Base-by-base conservation (phyloP, 2,329 filamentous ascomycete genomes). In the Myrmaecium sp. region DNA sequence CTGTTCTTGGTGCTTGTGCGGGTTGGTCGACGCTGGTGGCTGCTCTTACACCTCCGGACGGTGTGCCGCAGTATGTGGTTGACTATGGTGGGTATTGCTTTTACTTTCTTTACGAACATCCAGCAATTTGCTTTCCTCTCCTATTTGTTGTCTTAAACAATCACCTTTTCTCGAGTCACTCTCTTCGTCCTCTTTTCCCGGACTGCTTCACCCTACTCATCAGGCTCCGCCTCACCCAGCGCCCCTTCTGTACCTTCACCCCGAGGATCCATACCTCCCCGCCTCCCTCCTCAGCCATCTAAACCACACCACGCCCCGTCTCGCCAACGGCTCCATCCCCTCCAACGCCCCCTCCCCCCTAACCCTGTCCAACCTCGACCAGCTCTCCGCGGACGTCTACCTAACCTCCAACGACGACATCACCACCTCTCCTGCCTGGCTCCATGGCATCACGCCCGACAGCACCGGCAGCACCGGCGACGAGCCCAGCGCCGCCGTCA, bases 381-480 rank as follows among this genome's bases (percentile, higher is more conserved):
- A 43, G n/a, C 47, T 62, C 14, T 53, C 55, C 34, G 31, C 24
- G 14, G 31, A 44, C 11, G 49, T 58, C n/a, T 61, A 52, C 32
- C 47, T 62, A 5, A 60, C 58, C 0, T 58, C 56, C 17, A 54
- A 47, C 18, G 46, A 55, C 27, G 49, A 60, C 31, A 36, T 54
- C 6, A 51, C 51, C 16, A 43, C 37, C n/a, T 43, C 47, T 26
- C 58, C 58, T 2, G 25, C 32, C 10, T 62, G 56, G 52, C 42
- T 61, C 22, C 44, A 55, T 16, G 73, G 72, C 12, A 58, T 64
- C 1, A 52, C 47, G 5, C 70, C 71, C 0, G 56, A 68, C 37
- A 39, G 39, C 6, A 44, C 48, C 5, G 66, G 67, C 5, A 56
- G 60, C 30, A 71, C 63, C 1, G 43, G 55, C 2, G 51, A 55